Conservation (phyloP, 2,329 filamentous ascomycete genomes). For the Exophiala lecanii-corni region DNA sequence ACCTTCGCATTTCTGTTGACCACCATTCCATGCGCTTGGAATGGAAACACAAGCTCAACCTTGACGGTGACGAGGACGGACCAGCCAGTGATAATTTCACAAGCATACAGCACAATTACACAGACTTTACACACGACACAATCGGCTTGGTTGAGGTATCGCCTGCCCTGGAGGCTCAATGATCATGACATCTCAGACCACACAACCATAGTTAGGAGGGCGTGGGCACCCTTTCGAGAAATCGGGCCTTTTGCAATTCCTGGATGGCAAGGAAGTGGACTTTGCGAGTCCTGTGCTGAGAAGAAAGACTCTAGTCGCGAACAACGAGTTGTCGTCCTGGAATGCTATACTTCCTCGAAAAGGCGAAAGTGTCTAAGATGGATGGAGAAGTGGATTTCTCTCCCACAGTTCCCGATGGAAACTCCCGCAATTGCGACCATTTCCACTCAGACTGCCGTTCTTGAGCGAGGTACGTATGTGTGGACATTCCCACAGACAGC, state of each 20-base stretch:
- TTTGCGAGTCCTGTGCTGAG: not conserved
- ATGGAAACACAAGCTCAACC: conserved; percentile 6
- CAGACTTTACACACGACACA: not conserved
- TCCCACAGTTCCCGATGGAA: not conserved
- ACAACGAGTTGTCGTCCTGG: conserved; percentile 4
- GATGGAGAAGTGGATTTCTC: not conserved
- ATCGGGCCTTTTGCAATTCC: conserved; percentile 12
- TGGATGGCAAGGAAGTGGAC: conserved; percentile 9
- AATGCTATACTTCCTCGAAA: not conserved
- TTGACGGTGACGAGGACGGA: conserved; percentile 10
- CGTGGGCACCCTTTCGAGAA: conserved; percentile 9
- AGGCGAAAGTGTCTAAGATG: not conserved
- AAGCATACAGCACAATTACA: conserved; percentile 2
- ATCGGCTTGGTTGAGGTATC: not conserved
- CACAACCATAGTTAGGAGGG: conserved; percentile 12
- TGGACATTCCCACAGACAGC: not conserved
- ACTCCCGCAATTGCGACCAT: not conserved
- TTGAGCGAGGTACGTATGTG: not conserved
- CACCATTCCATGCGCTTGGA: conserved; percentile 15
- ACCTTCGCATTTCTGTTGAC: conserved; percentile 18
- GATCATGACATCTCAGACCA: not conserved
- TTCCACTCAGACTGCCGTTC: not conserved
- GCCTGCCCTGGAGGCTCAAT: not conserved
- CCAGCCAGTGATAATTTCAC: conserved; percentile 6
- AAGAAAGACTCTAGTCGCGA: not conserved